phyloP scores from a whole-genome alignment of 2,329 filamentous ascomycete genomes.

The Aspergillus arachidicola region DNA sequence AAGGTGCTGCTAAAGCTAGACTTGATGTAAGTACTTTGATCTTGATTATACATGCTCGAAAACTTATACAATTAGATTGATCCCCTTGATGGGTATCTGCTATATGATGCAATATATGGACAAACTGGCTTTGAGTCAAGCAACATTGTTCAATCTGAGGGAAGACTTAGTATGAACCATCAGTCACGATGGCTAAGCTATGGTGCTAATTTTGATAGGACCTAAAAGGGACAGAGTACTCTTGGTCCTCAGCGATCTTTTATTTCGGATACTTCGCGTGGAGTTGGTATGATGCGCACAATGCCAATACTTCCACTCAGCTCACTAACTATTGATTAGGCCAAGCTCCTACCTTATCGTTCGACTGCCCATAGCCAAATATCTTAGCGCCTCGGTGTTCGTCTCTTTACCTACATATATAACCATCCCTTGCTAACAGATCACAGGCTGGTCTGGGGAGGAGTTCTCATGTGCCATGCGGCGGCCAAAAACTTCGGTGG shows the following conservation, averaged over 20 bases:
- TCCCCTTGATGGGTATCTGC: conserved; percentile 31
- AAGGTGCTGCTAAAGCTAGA: conserved; percentile 32
- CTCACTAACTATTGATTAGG: conserved; percentile 3
- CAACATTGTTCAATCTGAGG: conserved; percentile 30
- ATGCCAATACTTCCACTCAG: too few relatives aligned
- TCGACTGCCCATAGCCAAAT: conserved; percentile 32
- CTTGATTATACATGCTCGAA: background rate
- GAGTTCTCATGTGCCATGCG: conserved; percentile 35
- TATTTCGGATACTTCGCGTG: conserved; percentile 41
- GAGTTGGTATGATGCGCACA: conserved; percentile 29
- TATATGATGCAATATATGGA: conserved; percentile 36
- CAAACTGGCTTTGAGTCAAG: conserved; percentile 34
- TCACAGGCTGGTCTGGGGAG: conserved; percentile 34
- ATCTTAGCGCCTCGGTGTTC: conserved; percentile 32
- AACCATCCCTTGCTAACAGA: background rate
- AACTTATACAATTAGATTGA: conserved; percentile 19
- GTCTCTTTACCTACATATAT: conserved; percentile 19
- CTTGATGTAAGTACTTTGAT: conserved; percentile 20
- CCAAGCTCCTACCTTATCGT: conserved; percentile 43
- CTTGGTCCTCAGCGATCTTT: conserved; percentile 36
- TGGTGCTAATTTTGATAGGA: conserved; percentile 19
- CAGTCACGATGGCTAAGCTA: too few relatives aligned
- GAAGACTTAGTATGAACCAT: conserved; percentile 23
- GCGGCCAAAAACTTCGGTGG: conserved; percentile 31
- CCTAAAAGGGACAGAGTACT: conserved; percentile 31